phyloP scores from a whole-genome alignment of 2,329 filamentous ascomycete species.

The Talaromyces albobiverticillius region DNA sequence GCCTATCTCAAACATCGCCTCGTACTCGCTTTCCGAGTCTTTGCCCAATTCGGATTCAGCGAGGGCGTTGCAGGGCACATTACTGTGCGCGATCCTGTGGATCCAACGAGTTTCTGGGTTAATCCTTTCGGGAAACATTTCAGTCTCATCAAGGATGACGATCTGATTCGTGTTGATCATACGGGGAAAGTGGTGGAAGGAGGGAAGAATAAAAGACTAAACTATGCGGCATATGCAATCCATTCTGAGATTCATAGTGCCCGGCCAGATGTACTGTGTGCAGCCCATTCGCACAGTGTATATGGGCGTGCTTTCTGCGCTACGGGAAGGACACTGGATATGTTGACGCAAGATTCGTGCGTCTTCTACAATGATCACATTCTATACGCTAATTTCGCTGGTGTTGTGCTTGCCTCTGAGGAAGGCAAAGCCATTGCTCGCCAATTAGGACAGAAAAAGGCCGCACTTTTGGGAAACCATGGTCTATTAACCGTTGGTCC shows the following conservation, averaged over 20 bases:
- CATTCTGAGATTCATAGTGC: slow-evolving; percentile 54
- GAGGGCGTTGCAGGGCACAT: slow-evolving; percentile 65
- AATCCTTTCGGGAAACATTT: slow-evolving; percentile 65
- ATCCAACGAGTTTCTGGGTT: slow-evolving; percentile 62
- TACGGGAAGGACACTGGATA: slow-evolving; percentile 42
- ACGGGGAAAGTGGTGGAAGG: slow-evolving; percentile 63
- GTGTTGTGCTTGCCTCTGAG: slow-evolving; percentile 51
- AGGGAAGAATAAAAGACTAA: slow-evolving; percentile 35
- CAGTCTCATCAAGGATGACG: slow-evolving; percentile 60
- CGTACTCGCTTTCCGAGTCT: slow-evolving; percentile 57
- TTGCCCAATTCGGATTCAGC: slow-evolving; percentile 56
- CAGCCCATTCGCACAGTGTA: slow-evolving; percentile 55
- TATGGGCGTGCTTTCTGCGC: slow-evolving; percentile 47
- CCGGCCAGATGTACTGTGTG: slow-evolving; percentile 54
- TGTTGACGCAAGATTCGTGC: slow-evolving; percentile 46
- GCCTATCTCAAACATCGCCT: slow-evolving; percentile 55
- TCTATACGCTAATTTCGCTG: slow-evolving; percentile 53
- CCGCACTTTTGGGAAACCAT: slow-evolving; percentile 54
- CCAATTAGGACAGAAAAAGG: slow-evolving; percentile 49
- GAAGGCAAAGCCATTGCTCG: slow-evolving; percentile 54
- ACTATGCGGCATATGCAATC: slow-evolving; percentile 46
- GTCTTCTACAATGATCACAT: slow-evolving; percentile 50
- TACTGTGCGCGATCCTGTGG: slow-evolving; percentile 59
- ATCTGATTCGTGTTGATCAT: slow-evolving; percentile 65
- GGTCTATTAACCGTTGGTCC: slow-evolving; percentile 51